Base-by-base conservation (phyloP, 306 rosid species). In the Castanospermum australe region DNA sequence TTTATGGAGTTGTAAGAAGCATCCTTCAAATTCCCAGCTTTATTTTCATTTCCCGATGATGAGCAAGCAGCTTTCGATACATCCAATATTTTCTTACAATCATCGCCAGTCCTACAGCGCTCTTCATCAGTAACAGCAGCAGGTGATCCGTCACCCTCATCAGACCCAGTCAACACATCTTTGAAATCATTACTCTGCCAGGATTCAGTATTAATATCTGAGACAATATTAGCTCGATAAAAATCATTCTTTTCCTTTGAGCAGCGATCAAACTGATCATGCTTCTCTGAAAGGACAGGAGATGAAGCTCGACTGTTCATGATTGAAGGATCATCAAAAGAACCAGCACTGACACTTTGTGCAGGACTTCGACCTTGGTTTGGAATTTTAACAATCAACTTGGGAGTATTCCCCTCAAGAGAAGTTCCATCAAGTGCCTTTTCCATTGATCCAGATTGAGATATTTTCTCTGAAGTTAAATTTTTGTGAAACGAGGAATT, bases 1-100 rank as follows among this genome's bases (percentile, higher is more conserved):
- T 91, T 81, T 47, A 93, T 91, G 62, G 93, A 86, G 88, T 89
- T 87, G 65, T 90, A 87, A 50, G 98, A 88, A 77, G 92, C 93
- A 20, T 91, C 94, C 68, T 76, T 86, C 21, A 85, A 75, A 77
- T 88, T 93, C 62, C 85, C 85, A 7, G 79, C 63, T 73, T 88
- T 85, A 4, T 83, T 73, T 64, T 71, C 86, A 41, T 80, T 52
- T 45, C 92, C 90, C 59, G 89, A 85, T 41, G 81, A 86, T 2
- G 88, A 83, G 28, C 89, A 88, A 67, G 84, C 77, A 44, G 69
- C 81, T 73, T 91, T 89, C 5, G 90, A 44, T 80, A 45, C 84
- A 38, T 87, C 93, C 13, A 61, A 36, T 51, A 50, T 65, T 62
- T 84, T 87, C 54, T 84, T 92, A 81, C 79, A 70, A 61, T 82